These are phyloP conservation scores for Rhodotorula glutinis DNA, from an alignment of 1,284 basidiomycete genomes.

Conservation along the genomic window DNA sequence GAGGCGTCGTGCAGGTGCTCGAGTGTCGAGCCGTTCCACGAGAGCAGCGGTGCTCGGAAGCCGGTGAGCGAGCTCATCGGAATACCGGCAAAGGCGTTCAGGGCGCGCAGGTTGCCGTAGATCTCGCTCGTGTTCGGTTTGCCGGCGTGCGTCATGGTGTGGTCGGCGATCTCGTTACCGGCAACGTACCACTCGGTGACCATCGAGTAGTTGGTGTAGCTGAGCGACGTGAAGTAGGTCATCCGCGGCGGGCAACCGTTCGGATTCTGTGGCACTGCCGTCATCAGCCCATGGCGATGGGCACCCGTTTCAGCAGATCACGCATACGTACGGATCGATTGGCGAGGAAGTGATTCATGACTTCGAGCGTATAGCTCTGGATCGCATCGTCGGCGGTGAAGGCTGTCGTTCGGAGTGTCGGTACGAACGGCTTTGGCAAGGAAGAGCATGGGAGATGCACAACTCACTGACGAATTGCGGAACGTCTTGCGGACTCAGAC, in stretches of 20 bases:
- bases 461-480: conserved; percentile 60
- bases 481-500: conserved; percentile 62
- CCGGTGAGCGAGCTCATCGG: conserved; percentile 66
- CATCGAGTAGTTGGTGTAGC: conserved; percentile 52
- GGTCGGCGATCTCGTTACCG: conserved; percentile 79
- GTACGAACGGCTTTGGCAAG: background rate
- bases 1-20: conserved; percentile 23
- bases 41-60: conserved; percentile 75
- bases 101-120: conserved; percentile 72
- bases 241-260: conserved; percentile 74
- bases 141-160: conserved; percentile 76
- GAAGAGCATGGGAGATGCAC: no score
- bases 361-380: conserved; percentile 53
- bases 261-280: conserved; percentile 61
- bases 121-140: conserved; percentile 61
- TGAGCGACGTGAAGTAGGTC: conserved; percentile 69
- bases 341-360: conserved; percentile 62
- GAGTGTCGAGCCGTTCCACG: conserved; percentile 55
- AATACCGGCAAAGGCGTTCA: conserved; percentile 74
- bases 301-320: no score
- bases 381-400: conserved; percentile 55
- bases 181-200: conserved; percentile 51
- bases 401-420: background rate
- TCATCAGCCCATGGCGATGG: no score
- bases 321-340: conserved; percentile 58